Evolutionary conservation across 331 rosid species (phyloP), one percentile per base, ranked within the genome.

Genomic region (Prunus yedoensis): DNA sequence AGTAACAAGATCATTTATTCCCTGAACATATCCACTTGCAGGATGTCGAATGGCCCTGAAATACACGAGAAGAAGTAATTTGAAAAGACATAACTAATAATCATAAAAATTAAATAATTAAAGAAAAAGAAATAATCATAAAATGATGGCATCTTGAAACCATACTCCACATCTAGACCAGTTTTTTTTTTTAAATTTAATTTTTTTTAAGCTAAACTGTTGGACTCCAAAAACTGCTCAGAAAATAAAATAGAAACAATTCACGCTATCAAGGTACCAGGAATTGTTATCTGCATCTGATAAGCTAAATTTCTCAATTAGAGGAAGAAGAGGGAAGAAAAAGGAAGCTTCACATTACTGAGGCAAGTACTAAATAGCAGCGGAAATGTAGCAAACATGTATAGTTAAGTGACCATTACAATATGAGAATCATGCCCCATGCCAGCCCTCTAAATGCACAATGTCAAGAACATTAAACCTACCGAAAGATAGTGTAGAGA

Each of bases 41-140:
- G 98, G 98, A 87, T 94, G 98, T 71, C 96, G 94, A 79, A 94
- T 94, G 52, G 98, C 97, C 98, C 98, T 94, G 86, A 76, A 91
- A 66, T 67, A 80, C 32, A 84, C 64, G 54, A 80, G 35, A 71
- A 77, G 77, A 73, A 71, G 53, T 60, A 72, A 82, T 20, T 28
- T 32, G 9, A 70, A 5, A 62, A 35, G 32, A 62, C 25, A n/a
- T 35, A 14, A 43, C 66, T 30, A 27, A 41, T 43, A 57, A 57
- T 25, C 61, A 75, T 3, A 66, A 1, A 15, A 78, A 35, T 14
- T 13, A 17, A 3, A 69, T 15, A 65, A 51, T 41, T n/a, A 14
- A 28, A 63, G 47, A 14, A 14, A 14, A 62, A 41, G n/a, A 23
- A 20, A 11, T 8, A 1, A 3, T 14, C 14, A 15, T 41, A 21